Percentiles rank a stretch among this genome's conserved stretches.
Conservation (phyloP, 2,329 filamentous ascomycete genomes). For the Botrytis cinerea region DNA sequence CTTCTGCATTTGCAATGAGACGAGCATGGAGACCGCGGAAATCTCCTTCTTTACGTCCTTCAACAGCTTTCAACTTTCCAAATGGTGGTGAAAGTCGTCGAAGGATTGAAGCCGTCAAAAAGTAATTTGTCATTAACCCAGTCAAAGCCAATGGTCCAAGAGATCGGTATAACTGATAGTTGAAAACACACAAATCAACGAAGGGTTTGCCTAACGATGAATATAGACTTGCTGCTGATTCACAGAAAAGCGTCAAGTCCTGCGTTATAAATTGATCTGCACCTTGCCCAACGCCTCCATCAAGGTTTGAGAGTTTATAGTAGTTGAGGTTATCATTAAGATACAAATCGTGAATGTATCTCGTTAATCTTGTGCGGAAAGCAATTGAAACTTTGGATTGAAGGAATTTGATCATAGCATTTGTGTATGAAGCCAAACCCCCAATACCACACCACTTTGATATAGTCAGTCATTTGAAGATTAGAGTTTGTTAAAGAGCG, state of each 20-base stretch:
- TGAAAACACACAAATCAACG: slow-evolving; percentile 97
- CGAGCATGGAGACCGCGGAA: slow-evolving; percentile 90
- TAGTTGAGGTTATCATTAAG: slow-evolving; percentile 94
- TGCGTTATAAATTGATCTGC: slow-evolving; percentile 98
- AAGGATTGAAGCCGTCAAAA: slow-evolving; percentile 87
- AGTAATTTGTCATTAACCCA: slow-evolving; percentile 88
- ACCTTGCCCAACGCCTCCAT: slow-evolving; percentile 87
- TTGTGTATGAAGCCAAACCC: slow-evolving; percentile 92
- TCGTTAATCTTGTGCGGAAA: slow-evolving; percentile 89
- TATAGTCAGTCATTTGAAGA: slow-evolving; percentile 12
- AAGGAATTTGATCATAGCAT: slow-evolving; percentile 98
- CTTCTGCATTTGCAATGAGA: slow-evolving; percentile 93
- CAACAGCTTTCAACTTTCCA: slow-evolving; percentile 93
- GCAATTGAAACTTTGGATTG: slow-evolving; percentile 98
- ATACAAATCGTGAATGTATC: slow-evolving; percentile 97
- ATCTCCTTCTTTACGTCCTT: slow-evolving; percentile 92
- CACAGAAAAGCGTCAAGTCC: slow-evolving; percentile 93
- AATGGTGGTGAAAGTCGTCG: slow-evolving; percentile 90
- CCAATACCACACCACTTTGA: slow-evolving; percentile 85
- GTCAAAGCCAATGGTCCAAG: slow-evolving; percentile 85
- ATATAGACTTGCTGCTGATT: slow-evolving; percentile 87
- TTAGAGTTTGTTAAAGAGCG: not conserved
- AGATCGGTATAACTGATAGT: slow-evolving; percentile 92
- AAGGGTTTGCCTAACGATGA: slow-evolving; percentile 97
- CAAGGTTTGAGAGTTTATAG: slow-evolving; percentile 90